Evolutionary conservation across 257 asterid genomes (phyloP).

Genomic region (Prunella vulgaris): DNA sequence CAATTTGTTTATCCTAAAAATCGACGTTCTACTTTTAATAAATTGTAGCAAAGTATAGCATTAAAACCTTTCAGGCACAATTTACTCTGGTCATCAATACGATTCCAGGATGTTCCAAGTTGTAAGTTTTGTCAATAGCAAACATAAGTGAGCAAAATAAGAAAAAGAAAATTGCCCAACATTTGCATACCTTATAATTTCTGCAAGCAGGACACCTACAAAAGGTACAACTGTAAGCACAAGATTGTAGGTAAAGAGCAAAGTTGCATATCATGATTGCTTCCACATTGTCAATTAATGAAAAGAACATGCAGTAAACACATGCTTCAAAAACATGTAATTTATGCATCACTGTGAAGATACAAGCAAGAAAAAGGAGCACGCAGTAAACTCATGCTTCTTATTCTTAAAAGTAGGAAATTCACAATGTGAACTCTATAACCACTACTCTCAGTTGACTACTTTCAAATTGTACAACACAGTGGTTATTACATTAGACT

Average conservation of each 20-base stretch:
- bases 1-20: background rate
- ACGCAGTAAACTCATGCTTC: background rate
- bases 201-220: conserved; percentile 99
- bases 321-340: background rate
- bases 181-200: conserved; percentile 71
- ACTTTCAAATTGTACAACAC: background rate
- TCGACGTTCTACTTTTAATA: background rate
- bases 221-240: conserved; percentile 26
- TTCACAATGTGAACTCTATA: background rate
- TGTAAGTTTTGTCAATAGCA: conserved; percentile 21
- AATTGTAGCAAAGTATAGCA: conserved; percentile 22
- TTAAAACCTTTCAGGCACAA: conserved; percentile 78
- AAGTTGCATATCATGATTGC: background rate
- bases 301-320: background rate
- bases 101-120: conserved; percentile 69
- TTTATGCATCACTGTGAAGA: conserved; percentile 6
- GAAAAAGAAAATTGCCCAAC: background rate
- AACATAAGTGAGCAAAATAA: conserved; percentile 1
- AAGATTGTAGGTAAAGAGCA: conserved; percentile 13
- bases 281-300: background rate
- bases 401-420: background rate
- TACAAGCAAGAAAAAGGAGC: no score
- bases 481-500: background rate
- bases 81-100: conserved; percentile 87
- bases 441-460: background rate